A percentile compares a stretch with the other conserved stretches of the same genome.
These are phyloP conservation scores for Penicillium maclennaniae DNA, from an alignment of 495 filamentous ascomycete species.

Conservation along the genomic window DNA sequence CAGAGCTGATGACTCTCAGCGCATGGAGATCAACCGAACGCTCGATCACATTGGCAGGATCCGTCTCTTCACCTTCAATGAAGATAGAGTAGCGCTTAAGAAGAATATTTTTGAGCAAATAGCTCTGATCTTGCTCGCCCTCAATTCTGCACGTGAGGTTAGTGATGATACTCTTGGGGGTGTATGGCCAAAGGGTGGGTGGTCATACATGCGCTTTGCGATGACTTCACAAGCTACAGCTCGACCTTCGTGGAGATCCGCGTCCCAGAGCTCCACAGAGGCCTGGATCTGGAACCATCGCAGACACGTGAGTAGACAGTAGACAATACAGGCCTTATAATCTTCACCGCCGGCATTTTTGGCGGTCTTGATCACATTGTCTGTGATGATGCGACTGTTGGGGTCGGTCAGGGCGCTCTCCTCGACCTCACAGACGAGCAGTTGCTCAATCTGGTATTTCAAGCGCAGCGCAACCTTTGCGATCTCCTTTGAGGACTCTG, in stretches of 20 bases:
- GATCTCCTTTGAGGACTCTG: conserved; percentile 67
- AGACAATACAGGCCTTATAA: conserved; percentile 72
- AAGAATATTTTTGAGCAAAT: conserved; percentile 75
- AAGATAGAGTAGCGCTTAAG: conserved; percentile 88
- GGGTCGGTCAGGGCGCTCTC: conserved; percentile 65
- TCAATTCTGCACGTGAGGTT: conserved; percentile 60
- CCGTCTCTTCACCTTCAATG: conserved; percentile 62
- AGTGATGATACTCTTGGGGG: background rate
- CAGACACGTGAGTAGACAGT: conserved; percentile 81
- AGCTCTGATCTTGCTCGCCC: conserved; percentile 66
- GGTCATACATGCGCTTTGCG: conserved; percentile 75
- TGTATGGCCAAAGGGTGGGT: background rate
- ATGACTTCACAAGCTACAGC: conserved; percentile 89
- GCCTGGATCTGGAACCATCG: conserved; percentile 89
- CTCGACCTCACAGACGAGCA: conserved; percentile 83
- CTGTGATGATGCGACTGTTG: conserved; percentile 81
- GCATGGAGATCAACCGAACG: conserved; percentile 91
- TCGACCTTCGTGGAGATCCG: conserved; percentile 73
- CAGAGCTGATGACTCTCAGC: conserved; percentile 77
- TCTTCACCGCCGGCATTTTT: conserved; percentile 75
- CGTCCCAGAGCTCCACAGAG: conserved; percentile 80
- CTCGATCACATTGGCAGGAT: conserved; percentile 82
- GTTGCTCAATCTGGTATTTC: conserved; percentile 85
- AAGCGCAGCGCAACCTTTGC: conserved; percentile 84
- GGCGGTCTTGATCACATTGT: conserved; percentile 71